A percentile compares a stretch with the other conserved stretches of the same genome.
Evolutionary conservation across 2,329 filamentous ascomycete species (phyloP).

Genomic region (Knoxdaviesia capensis): DNA sequence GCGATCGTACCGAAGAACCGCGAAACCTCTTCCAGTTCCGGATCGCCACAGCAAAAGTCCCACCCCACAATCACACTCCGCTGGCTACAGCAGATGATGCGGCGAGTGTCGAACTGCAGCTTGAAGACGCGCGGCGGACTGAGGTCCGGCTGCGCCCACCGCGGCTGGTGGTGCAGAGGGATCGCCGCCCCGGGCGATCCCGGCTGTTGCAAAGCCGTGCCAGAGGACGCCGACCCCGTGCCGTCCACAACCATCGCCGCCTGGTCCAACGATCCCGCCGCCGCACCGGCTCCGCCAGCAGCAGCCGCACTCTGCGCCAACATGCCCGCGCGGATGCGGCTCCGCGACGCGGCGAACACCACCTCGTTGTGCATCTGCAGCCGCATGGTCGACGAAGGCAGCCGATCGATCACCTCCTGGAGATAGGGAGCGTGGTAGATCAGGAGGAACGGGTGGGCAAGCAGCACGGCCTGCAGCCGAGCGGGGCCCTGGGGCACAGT

Average conservation of each 20-base stretch:
- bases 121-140: slow-evolving; percentile 64
- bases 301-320: slow-evolving; percentile 2
- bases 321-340: not conserved
- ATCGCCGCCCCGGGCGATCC: slow-evolving; percentile 1
- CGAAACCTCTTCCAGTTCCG: slow-evolving; percentile 57
- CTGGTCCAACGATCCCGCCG: not conserved
- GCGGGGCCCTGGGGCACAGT: slow-evolving; percentile 27
- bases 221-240: not conserved
- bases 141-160: slow-evolving; percentile 22
- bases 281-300: not conserved
- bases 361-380: slow-evolving; percentile 29
- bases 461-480: slow-evolving; percentile 23
- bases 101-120: slow-evolving; percentile 80
- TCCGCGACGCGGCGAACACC: slow-evolving; percentile 14
- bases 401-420: slow-evolving; percentile 28
- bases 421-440: slow-evolving; percentile 23
- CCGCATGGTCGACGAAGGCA: slow-evolving; percentile 24
- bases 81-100: slow-evolving; percentile 89
- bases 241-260: not conserved
- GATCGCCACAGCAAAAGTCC: slow-evolving; percentile 86
- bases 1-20: slow-evolving; percentile 54
- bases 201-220: slow-evolving; percentile 3
- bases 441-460: slow-evolving; percentile 26
- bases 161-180: slow-evolving; percentile 17
- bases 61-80: slow-evolving; percentile 84